Base-by-base conservation (phyloP, 331 rosid species). In the Phaseolus coccineus region DNA sequence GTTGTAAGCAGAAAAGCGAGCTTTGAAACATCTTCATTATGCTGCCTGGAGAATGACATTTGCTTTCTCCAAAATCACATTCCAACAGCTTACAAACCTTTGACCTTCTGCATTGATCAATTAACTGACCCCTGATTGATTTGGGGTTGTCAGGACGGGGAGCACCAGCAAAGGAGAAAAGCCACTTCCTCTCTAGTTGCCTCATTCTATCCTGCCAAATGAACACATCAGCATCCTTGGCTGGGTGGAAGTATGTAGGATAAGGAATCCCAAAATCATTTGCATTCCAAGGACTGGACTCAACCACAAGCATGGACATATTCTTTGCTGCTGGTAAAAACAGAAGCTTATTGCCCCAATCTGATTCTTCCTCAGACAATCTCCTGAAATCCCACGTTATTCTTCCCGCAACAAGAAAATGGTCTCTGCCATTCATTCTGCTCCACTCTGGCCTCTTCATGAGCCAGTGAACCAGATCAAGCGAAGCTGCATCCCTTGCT, bases 11-110 rank as follows among this genome's bases (percentile, higher is more conserved):
- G 94, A 90, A 94, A 39, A 90, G 83, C 13, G 98, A 94, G 88
- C 94, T 84, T 75, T 94, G 98, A 84, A 94, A 94, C 98, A 94
- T 94, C 85, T 90, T 87, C 98, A 94, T 91, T 78, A 94, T 89
- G 79, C 97, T 91, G 83, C 97, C 89, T 10, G 98, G 98, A 42
- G 91, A 94, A 83, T 94, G 98, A 61, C 98, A 94, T 81, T 94
- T 94, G 88, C 98, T 94, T 83, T 94, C 98, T n/a, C 98, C 98
- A 64, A 94, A 91, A 83, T 94, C 98, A 46, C 98, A 94, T 79
- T 94, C 98, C 84, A 94, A 80, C 77, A 94, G 82, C 82, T 90
- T 91, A 71, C 98, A 80, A 6, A 71, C 93, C 76, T 71, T 71
- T 14, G 98, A 94, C 0, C 33, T 81, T 86, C 64, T 84, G 87